These are phyloP conservation scores for Ascochyta clinopodiicola DNA, from an alignment of 2,329 filamentous ascomycete genomes.

Conservation along the genomic window DNA sequence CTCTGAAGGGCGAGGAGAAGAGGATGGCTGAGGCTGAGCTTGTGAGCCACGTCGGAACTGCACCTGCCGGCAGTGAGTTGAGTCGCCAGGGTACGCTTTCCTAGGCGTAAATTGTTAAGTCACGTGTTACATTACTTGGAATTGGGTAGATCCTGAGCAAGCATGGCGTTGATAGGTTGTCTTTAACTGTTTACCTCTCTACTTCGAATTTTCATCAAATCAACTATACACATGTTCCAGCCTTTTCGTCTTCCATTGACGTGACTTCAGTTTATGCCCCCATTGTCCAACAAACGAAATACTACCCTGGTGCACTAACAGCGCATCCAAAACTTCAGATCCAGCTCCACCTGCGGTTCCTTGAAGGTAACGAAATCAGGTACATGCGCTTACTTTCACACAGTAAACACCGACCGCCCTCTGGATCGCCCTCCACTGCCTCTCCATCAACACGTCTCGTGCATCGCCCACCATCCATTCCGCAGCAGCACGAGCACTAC, in stretches of 20 bases:
- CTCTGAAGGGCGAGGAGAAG: slow-evolving; percentile 26
- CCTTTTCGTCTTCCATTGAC: background rate
- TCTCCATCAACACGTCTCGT: background rate
- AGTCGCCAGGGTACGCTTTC: slow-evolving; percentile 39
- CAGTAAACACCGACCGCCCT: background rate
- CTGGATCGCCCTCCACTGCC: background rate
- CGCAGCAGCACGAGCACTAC: no score
- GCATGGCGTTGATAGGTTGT: background rate
- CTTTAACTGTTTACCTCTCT: background rate
- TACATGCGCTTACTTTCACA: background rate
- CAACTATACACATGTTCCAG: background rate
- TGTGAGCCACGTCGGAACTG: slow-evolving; percentile 33
- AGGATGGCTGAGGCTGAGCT: slow-evolving; percentile 21
- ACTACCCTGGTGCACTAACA: background rate
- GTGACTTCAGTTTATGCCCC: background rate
- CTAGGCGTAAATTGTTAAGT: slow-evolving; percentile 3
- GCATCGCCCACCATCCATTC: no score
- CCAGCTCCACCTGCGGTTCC: background rate
- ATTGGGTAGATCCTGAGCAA: background rate
- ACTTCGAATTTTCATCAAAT: background rate
- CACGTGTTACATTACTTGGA: background rate
- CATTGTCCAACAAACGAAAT: background rate
- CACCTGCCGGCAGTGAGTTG: slow-evolving; percentile 38
- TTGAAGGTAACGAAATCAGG: background rate
- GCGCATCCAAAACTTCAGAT: background rate